Evolutionary conservation across 495 filamentous ascomycete species (phyloP), one percentile per base, ranked within the genome.

Genomic region (Trichodelitschia bisporula): DNA sequence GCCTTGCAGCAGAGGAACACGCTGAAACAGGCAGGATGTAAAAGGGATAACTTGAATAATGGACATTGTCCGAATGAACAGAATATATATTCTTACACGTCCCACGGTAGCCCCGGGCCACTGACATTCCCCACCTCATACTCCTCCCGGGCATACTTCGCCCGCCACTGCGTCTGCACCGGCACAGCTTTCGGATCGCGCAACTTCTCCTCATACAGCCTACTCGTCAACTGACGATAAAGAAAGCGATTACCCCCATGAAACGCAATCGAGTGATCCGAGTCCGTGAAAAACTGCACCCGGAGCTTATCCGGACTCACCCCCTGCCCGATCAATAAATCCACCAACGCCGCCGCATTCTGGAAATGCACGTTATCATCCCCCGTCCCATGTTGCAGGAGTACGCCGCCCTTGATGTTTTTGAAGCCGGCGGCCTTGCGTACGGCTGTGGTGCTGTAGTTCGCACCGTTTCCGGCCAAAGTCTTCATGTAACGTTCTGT

Each of bases 401-500:
- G 24, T 32, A 66, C 56, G 5, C 55, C 55, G 2, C 64, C 64
- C 0, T 49, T 44, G 31, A 64, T 45, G 16, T 53, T 54, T 45
- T 57, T 55, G 42, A 68, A 69, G 5, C 64, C 64, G 0, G 46
- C 45, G 0, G 47, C 36, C 10, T 54, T 40, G 12, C 39, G 39
- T 11, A 66, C 57, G 10, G 59, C 58, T 0, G 54, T 47, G 27
- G 41, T 43, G 18, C 43, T 44, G 40, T 69, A 68, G 12, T 61
- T 63, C 0, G 29, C 53, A 0, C 36, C 33, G 40, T 72, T 70
- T 18, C 42, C 32, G 23, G 42, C 37, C 1, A 55, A 49, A 13
- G 53, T 59, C 37, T 69, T 66, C 65, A 70, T 70, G 42, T 66
- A 70, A 18, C 66, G 52, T 47, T 72, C 65, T 6, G 66, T 67